Conservation (phyloP, 352 stramenopile species). For the Plasmopara viticola region DNA sequence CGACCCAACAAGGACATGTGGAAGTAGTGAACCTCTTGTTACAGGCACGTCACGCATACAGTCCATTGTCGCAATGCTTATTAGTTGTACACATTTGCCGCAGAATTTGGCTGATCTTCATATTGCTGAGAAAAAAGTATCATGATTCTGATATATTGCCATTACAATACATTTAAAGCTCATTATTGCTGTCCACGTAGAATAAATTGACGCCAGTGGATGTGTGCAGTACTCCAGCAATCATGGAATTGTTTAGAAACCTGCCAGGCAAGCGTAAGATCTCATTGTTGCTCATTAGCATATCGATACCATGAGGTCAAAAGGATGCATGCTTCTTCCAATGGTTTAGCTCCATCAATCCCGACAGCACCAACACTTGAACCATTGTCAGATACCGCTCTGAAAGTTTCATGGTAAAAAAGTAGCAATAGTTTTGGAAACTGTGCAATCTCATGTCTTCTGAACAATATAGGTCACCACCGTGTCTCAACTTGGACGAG, state of each 20-base stretch:
- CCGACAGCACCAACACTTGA: conserved; percentile 22
- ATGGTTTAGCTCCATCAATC: conserved; percentile 26
- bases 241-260: conserved; percentile 39
- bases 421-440: neutral
- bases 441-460: neutral
- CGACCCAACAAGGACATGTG: conserved; percentile 45
- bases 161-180: neutral
- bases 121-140: conserved; percentile 38
- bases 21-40: conserved; percentile 43
- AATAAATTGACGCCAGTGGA: conserved; percentile 56
- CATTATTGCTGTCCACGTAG: conserved; percentile 18
- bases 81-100: neutral
- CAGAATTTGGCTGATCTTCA: conserved; percentile 45
- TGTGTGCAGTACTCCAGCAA: conserved; percentile 37
- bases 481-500: conserved; percentile 32
- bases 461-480: conserved; percentile 19
- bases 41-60: conserved; percentile 23
- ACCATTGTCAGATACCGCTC: conserved; percentile 9
- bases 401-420: conserved; percentile 35
- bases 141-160: neutral
- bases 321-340: neutral
- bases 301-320: neutral
- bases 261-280: conserved; percentile 35
- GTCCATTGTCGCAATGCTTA: neutral
- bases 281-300: neutral